phyloP scores from a whole-genome alignment of 140 eudicot genomes.

The Flaveria floridana region DNA sequence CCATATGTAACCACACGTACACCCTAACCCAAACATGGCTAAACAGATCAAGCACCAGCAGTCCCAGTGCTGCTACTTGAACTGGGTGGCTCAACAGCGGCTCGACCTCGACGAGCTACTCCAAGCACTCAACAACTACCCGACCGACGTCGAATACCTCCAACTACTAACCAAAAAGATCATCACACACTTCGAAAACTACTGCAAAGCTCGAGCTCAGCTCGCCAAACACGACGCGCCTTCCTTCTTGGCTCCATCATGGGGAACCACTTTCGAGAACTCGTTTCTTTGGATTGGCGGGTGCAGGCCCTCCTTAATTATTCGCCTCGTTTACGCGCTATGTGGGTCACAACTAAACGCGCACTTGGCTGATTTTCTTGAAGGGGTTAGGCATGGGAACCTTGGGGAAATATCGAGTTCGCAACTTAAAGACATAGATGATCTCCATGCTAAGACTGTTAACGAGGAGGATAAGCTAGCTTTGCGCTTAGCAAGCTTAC shows the following conservation, averaged over 20 bases:
- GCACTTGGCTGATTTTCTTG: constrained; percentile 38
- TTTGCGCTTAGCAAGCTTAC: constrained; percentile 36
- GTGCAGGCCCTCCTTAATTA: constrained; percentile 36
- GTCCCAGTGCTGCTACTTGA: constrained; percentile 35
- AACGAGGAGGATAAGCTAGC: constrained; percentile 41
- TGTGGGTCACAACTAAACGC: constrained; percentile 38
- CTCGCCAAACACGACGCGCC: constrained; percentile 41
- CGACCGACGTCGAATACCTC: constrained; percentile 30
- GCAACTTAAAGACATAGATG: constrained; percentile 37
- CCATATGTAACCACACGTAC: not conserved
- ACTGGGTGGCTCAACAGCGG: constrained; percentile 47
- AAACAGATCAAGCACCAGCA: constrained; percentile 28
- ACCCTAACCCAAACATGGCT: constrained; percentile 22
- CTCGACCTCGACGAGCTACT: constrained; percentile 43
- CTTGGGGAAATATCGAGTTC: constrained; percentile 38
- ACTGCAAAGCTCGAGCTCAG: constrained; percentile 27
- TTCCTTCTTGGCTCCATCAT: constrained; percentile 40
- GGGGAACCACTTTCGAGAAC: constrained; percentile 47
- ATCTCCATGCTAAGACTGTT: constrained; percentile 41
- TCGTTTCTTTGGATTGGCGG: constrained; percentile 47
- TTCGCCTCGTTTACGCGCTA: constrained; percentile 34
- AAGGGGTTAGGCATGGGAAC: constrained; percentile 39
- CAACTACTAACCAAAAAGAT: constrained; percentile 27
- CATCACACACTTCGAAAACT: constrained; percentile 46
- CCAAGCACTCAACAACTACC: constrained; percentile 27